Percentiles rank a stretch among this genome's conserved stretches.
phyloP scores from a whole-genome alignment of 2,329 filamentous ascomycete species.

The Blumeriella jaapii region DNA sequence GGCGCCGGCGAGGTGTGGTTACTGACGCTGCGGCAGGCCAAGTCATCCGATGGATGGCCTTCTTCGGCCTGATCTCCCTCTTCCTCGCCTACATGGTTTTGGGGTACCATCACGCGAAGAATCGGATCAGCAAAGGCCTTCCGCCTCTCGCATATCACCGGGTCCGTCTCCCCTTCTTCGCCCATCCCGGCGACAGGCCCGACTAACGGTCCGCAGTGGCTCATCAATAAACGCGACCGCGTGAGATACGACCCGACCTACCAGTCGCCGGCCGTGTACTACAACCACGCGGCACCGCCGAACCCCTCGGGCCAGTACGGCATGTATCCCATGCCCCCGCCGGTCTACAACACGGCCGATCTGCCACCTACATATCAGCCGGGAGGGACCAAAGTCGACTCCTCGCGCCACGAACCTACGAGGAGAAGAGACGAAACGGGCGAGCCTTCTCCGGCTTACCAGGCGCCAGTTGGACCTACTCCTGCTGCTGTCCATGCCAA shows the following conservation, averaged over 20 bases:
- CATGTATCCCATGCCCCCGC: constrained; percentile 41
- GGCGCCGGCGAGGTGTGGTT: not conserved
- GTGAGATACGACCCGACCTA: constrained; percentile 32
- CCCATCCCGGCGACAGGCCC: constrained; percentile 1
- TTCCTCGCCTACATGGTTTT: constrained; percentile 52
- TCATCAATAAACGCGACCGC: constrained; percentile 23
- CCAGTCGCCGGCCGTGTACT: constrained; percentile 32
- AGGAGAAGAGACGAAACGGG: constrained; percentile 17
- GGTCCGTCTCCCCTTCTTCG: constrained; percentile 31
- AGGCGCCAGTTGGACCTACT: constrained; percentile 39
- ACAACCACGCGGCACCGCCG: constrained; percentile 30
- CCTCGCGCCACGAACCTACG: constrained; percentile 28
- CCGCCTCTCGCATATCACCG: constrained; percentile 59
- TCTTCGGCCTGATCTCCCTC: constrained; percentile 47
- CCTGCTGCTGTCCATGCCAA: constrained; percentile 27
- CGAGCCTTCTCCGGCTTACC: constrained; percentile 28
- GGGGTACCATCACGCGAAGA: constrained; percentile 60
- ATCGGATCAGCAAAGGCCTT: constrained; percentile 52
- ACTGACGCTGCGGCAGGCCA: constrained; percentile 18
- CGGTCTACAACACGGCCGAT: constrained; percentile 42
- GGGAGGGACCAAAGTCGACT: constrained; percentile 42
- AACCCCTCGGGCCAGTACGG: constrained; percentile 28
- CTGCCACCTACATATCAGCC: constrained; percentile 45
- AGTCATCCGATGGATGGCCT: constrained; percentile 57
- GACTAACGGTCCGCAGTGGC: constrained; percentile 23